Evolutionary conservation across 768 basidiomycete species (phyloP).

Genomic region (Hygrocybe punicea): DNA sequence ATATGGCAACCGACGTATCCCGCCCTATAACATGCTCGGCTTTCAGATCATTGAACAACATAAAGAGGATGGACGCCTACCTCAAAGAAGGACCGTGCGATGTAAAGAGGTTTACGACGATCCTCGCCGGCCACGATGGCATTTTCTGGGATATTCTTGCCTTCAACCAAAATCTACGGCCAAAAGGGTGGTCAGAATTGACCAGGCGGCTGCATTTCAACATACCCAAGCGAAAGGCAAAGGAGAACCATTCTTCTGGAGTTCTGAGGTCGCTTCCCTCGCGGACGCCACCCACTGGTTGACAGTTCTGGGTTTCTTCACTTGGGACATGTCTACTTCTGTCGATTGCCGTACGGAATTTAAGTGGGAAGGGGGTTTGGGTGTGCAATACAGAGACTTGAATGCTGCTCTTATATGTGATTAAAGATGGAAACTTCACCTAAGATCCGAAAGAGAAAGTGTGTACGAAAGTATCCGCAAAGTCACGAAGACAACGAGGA

Average conservation of each 20-base stretch:
- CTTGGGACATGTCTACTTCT: too few species aligned
- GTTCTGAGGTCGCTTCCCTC: slow-evolving; percentile 11
- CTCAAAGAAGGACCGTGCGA: slow-evolving; percentile 57
- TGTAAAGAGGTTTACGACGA: slow-evolving; percentile 49
- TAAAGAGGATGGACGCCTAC: slow-evolving; percentile 32
- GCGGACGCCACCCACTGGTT: slow-evolving; percentile 23
- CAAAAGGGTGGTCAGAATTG: not conserved
- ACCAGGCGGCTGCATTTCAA: not conserved
- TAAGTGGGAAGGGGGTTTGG: too few species aligned
- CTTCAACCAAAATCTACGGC: slow-evolving; percentile 57
- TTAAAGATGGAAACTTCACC: too few species aligned
- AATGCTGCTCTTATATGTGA: too few species aligned
- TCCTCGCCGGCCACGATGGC: slow-evolving; percentile 60
- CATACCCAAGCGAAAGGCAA: slow-evolving; percentile 24
- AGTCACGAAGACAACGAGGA: too few species aligned
- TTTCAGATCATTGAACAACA: not conserved
- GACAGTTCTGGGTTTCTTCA: slow-evolving; percentile 17
- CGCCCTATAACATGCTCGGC: not conserved
- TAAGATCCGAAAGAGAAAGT: too few species aligned
- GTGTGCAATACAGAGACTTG: too few species aligned
- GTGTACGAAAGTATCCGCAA: too few species aligned
- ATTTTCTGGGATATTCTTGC: slow-evolving; percentile 54
- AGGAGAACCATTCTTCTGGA: slow-evolving; percentile 15
- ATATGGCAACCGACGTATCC: slow-evolving; percentile 2
- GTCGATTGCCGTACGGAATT: too few species aligned